Base-by-base conservation (phyloP, 208 protist genomes). In the Trypanosoma melophagium region DNA sequence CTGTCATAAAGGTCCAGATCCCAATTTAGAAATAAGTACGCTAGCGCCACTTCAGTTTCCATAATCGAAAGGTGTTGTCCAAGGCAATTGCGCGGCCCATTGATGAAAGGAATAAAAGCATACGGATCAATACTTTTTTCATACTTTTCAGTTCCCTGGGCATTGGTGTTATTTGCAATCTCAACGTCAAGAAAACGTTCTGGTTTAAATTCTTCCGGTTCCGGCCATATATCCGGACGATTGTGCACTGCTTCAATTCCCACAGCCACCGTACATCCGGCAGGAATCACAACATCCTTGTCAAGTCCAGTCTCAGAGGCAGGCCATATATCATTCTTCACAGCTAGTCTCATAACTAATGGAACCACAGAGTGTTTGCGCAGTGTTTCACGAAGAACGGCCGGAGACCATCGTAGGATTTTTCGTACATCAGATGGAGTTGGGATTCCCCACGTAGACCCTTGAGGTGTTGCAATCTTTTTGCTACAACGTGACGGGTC, bases 101-200 rank as follows among this genome's bases (percentile, higher is more conserved):
- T 94, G 69, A 97, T 97, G 69, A 97, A 97, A 10, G 93, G 93
- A 61, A 97, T 87, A 74, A 91, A 97, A 19, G 85, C 83, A 70
- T 88, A 96, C 10, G 90, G 90, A 64, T 96, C 87, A 63, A 94
- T 90, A 50, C 65, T 69, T 69, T 89, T 88, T 47, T 83, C 45
- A 64, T 77, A 86, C 47, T 77, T 74, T n/a, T 79, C 54, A 65
- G 45, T 59, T 66, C 47, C 51, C 24, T 84, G 59, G 38, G 74
- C 70, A 57, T 87, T 91, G 9, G 76, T 91, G 71, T 91, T 81
- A 78, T 92, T 93, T 16, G 84, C 80, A 63, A 93, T 86, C 16
- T 92, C 83, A 0, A 79, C 87, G 52, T 87, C 78, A 40, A 93
- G 79, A 67, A 96, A 95, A 52, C 92, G 84, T 47, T 89, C 84